Evolutionary conservation across 192 early-diverging fungal genomes (phyloP).

Genomic region (Backusella australiensis): DNA sequence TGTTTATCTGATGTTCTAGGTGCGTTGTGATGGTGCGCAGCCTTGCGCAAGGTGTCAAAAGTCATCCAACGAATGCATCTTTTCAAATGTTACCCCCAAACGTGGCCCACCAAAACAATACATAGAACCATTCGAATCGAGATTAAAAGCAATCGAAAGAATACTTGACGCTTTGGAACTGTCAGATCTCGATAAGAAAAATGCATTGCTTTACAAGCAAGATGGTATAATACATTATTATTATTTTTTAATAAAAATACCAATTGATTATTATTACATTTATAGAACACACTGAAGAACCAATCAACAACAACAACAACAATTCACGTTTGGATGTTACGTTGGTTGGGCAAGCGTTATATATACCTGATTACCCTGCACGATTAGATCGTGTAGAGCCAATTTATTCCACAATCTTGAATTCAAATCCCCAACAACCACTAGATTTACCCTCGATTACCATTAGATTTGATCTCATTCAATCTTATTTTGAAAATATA

Average conservation of each 20-base stretch:
- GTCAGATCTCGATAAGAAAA: not conserved
- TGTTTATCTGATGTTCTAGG: slow-evolving; percentile 7
- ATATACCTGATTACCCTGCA: slow-evolving; percentile 17
- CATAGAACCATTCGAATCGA: slow-evolving; percentile 23
- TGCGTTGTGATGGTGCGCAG: slow-evolving; percentile 37
- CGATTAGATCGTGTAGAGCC: slow-evolving; percentile 16
- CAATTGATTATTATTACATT: not conserved
- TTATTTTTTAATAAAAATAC: not conserved
- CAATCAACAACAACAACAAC: not conserved
- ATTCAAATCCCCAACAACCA: not conserved
- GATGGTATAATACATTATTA: not conserved
- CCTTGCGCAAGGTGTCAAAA: slow-evolving; percentile 34
- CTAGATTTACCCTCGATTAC: slow-evolving; percentile 9
- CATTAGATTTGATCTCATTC: slow-evolving; percentile 25
- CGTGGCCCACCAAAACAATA: slow-evolving; percentile 38
- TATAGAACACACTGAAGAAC: not conserved
- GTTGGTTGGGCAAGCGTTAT: slow-evolving; percentile 18
- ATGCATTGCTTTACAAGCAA: not conserved
- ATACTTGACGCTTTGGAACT: slow-evolving; percentile 12
- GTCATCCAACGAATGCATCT: slow-evolving; percentile 26
- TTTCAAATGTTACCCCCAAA: slow-evolving; percentile 24
- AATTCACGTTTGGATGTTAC: slow-evolving; percentile 9
- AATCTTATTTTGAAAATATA: slow-evolving; percentile 48
- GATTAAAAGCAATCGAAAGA: slow-evolving; percentile 28
- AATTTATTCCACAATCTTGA: not conserved